These are phyloP conservation scores for Albizia julibrissin DNA, from an alignment of 306 rosid genomes.

Conservation along the genomic window DNA sequence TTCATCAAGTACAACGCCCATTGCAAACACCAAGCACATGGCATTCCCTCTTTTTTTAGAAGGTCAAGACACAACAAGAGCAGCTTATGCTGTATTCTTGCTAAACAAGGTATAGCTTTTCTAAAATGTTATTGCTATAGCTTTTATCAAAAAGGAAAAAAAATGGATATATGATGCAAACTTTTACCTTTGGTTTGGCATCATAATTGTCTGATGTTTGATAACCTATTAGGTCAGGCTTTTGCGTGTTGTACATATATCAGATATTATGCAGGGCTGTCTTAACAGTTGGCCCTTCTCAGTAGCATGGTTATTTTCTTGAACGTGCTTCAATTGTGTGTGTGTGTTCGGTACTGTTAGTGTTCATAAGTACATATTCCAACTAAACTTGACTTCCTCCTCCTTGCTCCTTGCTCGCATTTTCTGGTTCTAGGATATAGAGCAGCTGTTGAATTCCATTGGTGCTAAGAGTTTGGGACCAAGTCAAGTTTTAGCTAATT, in stretches of 20 bases:
- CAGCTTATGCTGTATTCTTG: conserved; percentile 91
- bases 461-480: conserved; percentile 92
- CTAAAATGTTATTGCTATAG: background rate
- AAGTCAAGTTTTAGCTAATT: conserved; percentile 81
- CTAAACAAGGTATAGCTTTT: conserved; percentile 73
- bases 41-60: conserved; percentile 92
- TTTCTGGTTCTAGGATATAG: conserved; percentile 72
- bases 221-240: background rate
- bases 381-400: conserved; percentile 24
- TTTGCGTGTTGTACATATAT: background rate
- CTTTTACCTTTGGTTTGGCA: conserved; percentile 22
- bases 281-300: conserved; percentile 16
- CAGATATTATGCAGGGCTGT: background rate
- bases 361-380: conserved; percentile 4
- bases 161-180: background rate
- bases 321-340: conserved; percentile 6
- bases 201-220: background rate
- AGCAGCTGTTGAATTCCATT: conserved; percentile 90
- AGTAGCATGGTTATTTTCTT: background rate
- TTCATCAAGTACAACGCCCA: conserved; percentile 44
- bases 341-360: background rate
- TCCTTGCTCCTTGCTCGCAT: background rate
- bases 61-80: conserved; percentile 95
- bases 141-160: background rate
- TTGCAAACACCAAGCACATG: conserved; percentile 53